A percentile compares a stretch with the other conserved stretches of the same genome.
These are phyloP conservation scores for Selenicereus undatus DNA, from an alignment of 148 eudicot species.

Conservation along the genomic window DNA sequence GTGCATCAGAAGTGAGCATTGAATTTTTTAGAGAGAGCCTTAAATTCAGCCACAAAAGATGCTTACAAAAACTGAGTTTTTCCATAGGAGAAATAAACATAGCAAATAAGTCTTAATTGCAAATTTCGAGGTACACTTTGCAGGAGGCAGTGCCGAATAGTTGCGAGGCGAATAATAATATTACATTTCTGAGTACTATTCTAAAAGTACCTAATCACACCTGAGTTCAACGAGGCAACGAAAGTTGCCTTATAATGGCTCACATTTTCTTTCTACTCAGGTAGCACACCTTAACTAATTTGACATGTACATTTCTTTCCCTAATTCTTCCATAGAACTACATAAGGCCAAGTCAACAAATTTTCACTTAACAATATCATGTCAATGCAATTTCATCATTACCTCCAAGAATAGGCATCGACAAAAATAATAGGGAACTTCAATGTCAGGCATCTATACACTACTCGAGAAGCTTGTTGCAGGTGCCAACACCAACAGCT, in stretches of 20 bases:
- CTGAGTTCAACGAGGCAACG: neutral
- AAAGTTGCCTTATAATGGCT: neutral
- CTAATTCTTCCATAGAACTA: neutral
- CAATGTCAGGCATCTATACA: neutral
- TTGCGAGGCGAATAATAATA: neutral
- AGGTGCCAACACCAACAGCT: slow-evolving; percentile 81
- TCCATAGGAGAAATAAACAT: too few species aligned
- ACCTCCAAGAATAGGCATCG: slow-evolving; percentile 6
- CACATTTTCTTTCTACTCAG: neutral
- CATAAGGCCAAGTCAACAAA: neutral
- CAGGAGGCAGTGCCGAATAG: neutral
- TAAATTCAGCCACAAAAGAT: too few species aligned
- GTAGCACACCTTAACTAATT: neutral
- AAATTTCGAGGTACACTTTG: too few species aligned
- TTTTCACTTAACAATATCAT: neutral
- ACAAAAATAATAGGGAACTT: neutral
- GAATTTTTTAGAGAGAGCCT: too few species aligned
- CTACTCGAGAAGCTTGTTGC: slow-evolving; percentile 83
- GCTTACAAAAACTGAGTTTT: too few species aligned
- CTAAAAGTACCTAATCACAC: neutral
- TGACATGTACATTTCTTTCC: neutral
- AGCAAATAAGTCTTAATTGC: too few species aligned
- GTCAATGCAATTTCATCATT: neutral
- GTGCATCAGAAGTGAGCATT: too few species aligned
- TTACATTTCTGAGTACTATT: neutral